Conservation (phyloP, 768 basidiomycete species). For the Mycena haematopus region DNA sequence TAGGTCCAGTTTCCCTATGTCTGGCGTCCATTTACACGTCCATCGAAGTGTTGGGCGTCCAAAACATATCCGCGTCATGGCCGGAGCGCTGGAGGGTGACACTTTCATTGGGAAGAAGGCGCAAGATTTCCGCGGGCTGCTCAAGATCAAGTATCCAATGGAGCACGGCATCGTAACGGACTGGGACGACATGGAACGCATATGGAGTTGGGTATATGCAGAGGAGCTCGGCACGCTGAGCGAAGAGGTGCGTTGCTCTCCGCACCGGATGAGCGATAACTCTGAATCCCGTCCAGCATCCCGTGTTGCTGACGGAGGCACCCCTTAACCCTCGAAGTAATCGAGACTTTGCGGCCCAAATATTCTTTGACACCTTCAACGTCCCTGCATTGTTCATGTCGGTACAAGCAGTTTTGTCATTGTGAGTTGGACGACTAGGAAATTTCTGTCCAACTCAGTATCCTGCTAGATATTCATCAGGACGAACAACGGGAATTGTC, state of each 20-base stretch:
- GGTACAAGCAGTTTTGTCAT: slow-evolving; percentile 94
- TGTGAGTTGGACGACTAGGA: slow-evolving; percentile 55
- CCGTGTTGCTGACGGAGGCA: slow-evolving; percentile 95
- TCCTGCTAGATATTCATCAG: slow-evolving; percentile 87
- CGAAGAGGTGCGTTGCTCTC: slow-evolving; percentile 78
- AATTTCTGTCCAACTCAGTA: slow-evolving; percentile 3
- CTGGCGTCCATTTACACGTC: slow-evolving; percentile 32
- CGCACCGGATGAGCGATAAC: neutral
- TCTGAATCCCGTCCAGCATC: slow-evolving; percentile 68
- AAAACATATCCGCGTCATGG: slow-evolving; percentile 98
- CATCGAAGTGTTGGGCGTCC: slow-evolving; percentile 86
- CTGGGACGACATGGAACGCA: slow-evolving; percentile 99
- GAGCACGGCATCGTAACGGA: slow-evolving; percentile 99
- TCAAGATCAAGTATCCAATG: slow-evolving; percentile 99
- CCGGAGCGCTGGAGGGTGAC: slow-evolving; percentile 95
- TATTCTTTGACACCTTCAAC: slow-evolving; percentile 99
- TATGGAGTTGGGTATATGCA: slow-evolving; percentile 98
- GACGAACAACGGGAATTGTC: slow-evolving; percentile 98
- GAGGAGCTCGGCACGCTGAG: slow-evolving; percentile 95
- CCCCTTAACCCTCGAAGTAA: slow-evolving; percentile 97
- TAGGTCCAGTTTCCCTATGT: slow-evolving; percentile 55
- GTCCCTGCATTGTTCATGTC: slow-evolving; percentile 97
- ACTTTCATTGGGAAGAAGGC: slow-evolving; percentile 95
- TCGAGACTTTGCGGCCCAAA: slow-evolving; percentile 95
- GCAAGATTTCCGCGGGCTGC: slow-evolving; percentile 92